Conservation (phyloP, 306 rosid genomes). For the Medicago ruthenica region DNA sequence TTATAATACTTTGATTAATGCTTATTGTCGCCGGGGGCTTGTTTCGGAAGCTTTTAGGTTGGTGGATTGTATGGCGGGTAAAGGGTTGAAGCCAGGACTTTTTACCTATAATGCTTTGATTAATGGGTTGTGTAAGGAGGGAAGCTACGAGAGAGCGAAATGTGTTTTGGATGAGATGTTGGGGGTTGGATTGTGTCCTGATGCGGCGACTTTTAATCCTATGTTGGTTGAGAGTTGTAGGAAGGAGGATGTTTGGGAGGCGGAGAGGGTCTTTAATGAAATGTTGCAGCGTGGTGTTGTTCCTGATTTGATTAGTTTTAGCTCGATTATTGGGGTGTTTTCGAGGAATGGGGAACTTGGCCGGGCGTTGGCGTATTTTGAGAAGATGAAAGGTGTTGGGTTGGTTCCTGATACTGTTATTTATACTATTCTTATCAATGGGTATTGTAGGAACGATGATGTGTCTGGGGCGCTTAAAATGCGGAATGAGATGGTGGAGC, state of each 20-base stretch:
- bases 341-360: constrained; percentile 68
- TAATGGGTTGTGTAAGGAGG: constrained; percentile 78
- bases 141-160: constrained; percentile 62
- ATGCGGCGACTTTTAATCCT: constrained; percentile 71
- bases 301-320: constrained; percentile 83
- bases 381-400: constrained; percentile 65
- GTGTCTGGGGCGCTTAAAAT: constrained; percentile 70
- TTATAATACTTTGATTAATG: constrained; percentile 75
- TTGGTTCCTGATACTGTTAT: constrained; percentile 84
- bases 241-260: constrained; percentile 65
- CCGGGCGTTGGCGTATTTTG: constrained; percentile 63
- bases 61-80: constrained; percentile 50
- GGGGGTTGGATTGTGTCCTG: constrained; percentile 67
- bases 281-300: constrained; percentile 61
- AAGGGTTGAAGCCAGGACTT: constrained; percentile 73
- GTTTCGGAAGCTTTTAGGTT: constrained; percentile 63
- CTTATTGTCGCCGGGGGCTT: constrained; percentile 67
- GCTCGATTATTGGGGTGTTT: constrained; percentile 68
- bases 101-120: constrained; percentile 78
- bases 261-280: constrained; percentile 65
- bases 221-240: constrained; percentile 75
- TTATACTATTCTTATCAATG: constrained; percentile 86
- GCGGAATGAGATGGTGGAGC: constrained; percentile 76
- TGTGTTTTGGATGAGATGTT: constrained; percentile 67
- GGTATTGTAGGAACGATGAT: constrained; percentile 71